phyloP scores from a whole-genome alignment of 2,329 filamentous ascomycete genomes.

The Exserohilum turcica region DNA sequence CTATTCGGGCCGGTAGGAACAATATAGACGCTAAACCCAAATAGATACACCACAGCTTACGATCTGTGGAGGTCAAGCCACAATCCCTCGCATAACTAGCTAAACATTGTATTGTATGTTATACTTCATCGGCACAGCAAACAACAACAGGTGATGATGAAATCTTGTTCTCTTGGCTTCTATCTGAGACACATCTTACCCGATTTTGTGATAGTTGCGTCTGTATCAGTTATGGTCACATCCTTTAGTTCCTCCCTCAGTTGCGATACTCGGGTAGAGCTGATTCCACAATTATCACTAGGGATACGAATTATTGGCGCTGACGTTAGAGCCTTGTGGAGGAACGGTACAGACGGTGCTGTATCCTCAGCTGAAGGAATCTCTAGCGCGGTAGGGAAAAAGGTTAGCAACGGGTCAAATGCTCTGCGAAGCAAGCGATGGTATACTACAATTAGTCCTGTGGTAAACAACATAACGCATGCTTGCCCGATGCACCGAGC shows the following conservation, averaged over 20 bases:
- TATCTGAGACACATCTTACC: constrained; percentile 1
- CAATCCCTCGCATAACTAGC: background rate
- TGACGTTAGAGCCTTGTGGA: constrained; percentile 6
- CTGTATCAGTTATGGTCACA: background rate
- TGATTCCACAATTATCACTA: background rate
- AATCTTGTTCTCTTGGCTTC: background rate
- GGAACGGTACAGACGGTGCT: background rate
- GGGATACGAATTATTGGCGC: constrained; percentile 1
- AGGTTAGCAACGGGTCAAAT: constrained; percentile 14
- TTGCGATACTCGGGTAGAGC: background rate
- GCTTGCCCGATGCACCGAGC: constrained; percentile 9
- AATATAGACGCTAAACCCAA: background rate
- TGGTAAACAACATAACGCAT: constrained; percentile 7
- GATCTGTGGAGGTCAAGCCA: background rate
- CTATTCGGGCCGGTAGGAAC: background rate
- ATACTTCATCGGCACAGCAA: background rate
- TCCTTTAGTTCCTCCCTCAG: constrained; percentile 4
- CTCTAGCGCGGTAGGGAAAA: constrained; percentile 5
- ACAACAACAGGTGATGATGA: background rate
- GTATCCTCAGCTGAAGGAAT: background rate
- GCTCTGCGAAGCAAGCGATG: constrained; percentile 11
- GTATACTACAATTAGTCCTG: constrained; percentile 12
- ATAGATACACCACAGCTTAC: background rate
- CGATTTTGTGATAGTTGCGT: background rate
- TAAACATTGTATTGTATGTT: background rate